Conservation (phyloP, 1,284 basidiomycete genomes). For the Cutaneotrichosporon sp. region DNA sequence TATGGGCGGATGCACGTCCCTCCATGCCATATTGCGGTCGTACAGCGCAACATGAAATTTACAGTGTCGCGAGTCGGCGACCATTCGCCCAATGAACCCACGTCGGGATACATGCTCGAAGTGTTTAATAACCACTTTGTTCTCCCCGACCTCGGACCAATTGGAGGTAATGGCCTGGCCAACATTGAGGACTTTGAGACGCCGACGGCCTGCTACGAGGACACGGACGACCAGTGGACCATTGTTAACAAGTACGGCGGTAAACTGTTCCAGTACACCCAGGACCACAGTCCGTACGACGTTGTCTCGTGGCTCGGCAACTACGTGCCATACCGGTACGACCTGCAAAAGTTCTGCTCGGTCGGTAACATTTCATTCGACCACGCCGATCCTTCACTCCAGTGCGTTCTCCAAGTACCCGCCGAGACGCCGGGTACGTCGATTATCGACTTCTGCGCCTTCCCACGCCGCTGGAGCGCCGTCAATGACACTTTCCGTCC, state of each 20-base stretch:
- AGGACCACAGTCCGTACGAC: slow-evolving; percentile 54
- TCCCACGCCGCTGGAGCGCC: slow-evolving; percentile 32
- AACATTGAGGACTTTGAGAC: slow-evolving; percentile 65
- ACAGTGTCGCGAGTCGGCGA: slow-evolving; percentile 54
- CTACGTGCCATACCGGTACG: slow-evolving; percentile 71
- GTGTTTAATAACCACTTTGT: slow-evolving; percentile 65
- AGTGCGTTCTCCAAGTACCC: slow-evolving; percentile 35
- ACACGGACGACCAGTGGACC: slow-evolving; percentile 60
- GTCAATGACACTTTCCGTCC: slow-evolving; percentile 50
- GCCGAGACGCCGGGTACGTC: slow-evolving; percentile 62
- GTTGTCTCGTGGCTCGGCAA: slow-evolving; percentile 71
- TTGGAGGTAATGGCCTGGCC: slow-evolving; percentile 65
- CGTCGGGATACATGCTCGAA: slow-evolving; percentile 59
- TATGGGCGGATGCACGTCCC: slow-evolving; percentile 67
- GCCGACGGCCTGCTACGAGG: slow-evolving; percentile 62
- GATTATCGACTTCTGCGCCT: slow-evolving; percentile 32
- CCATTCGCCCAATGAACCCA: slow-evolving; percentile 5
- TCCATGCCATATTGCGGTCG: slow-evolving; percentile 64
- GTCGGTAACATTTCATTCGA: slow-evolving; percentile 65
- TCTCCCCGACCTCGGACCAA: slow-evolving; percentile 66
- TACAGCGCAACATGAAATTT: slow-evolving; percentile 67
- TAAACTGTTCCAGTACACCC: slow-evolving; percentile 54
- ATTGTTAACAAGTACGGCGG: slow-evolving; percentile 29
- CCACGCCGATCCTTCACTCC: slow-evolving; percentile 46
- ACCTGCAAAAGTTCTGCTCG: slow-evolving; percentile 64